These are phyloP conservation scores for Aspergillus novofumigatus DNA, from an alignment of 2,329 filamentous ascomycete genomes.

Conservation along the genomic window DNA sequence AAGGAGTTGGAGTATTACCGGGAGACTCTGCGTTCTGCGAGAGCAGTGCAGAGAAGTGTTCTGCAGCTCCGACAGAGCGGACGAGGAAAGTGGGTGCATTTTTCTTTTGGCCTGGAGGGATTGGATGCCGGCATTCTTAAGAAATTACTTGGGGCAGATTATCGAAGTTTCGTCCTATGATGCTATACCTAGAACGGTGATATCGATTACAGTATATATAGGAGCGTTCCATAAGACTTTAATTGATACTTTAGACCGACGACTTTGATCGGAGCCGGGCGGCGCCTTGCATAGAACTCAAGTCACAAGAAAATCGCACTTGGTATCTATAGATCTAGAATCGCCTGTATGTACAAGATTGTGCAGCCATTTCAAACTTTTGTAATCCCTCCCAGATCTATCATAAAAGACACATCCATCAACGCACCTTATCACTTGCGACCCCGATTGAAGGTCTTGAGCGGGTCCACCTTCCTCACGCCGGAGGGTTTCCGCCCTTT, in stretches of 20 bases:
- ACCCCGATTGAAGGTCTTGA: conserved; percentile 77
- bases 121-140: conserved; percentile 15
- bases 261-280: background rate
- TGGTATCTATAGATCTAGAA: background rate
- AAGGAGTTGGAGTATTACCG: conserved; percentile 31
- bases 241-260: background rate
- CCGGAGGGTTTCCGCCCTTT: conserved; percentile 50
- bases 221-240: background rate
- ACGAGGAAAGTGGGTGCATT: conserved; percentile 39
- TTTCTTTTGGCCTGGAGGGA: conserved; percentile 28
- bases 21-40: conserved; percentile 23
- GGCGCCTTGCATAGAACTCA: background rate
- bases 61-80: conserved; percentile 26
- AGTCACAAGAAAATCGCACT: background rate
- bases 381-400: background rate
- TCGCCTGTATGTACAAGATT: background rate
- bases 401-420: background rate
- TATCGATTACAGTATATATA: background rate
- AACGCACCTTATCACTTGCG: conserved; percentile 22
- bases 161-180: conserved; percentile 5
- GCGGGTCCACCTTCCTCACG: conserved; percentile 64
- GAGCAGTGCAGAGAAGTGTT: conserved; percentile 29
- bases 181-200: background rate
- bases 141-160: conserved; percentile 15
- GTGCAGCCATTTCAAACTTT: background rate